phyloP scores from a whole-genome alignment of 208 protist species.

The Histomonas meleagridis region DNA sequence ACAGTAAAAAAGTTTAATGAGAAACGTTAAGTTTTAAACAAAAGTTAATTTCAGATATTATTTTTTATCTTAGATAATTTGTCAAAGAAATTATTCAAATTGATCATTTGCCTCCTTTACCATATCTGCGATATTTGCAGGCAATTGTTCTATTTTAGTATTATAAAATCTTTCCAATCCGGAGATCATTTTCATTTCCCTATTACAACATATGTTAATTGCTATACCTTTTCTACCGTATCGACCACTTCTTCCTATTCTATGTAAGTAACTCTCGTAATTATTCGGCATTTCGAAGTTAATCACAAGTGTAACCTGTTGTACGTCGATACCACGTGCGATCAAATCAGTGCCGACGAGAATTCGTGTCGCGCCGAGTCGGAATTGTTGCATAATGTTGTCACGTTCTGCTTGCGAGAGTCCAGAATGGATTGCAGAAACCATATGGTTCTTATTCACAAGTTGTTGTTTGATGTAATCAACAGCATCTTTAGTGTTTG shows the following conservation, averaged over 20 bases:
- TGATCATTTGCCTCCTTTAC: neutral
- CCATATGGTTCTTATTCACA: slow-evolving; percentile 69
- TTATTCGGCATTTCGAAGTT: slow-evolving; percentile 89
- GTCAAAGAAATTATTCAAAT: neutral
- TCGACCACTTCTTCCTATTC: slow-evolving; percentile 82
- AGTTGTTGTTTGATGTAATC: slow-evolving; percentile 83
- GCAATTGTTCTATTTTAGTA: slow-evolving; percentile 83
- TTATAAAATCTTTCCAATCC: slow-evolving; percentile 89
- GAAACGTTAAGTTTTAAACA: too few species aligned
- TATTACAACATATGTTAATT: slow-evolving; percentile 87
- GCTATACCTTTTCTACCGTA: slow-evolving; percentile 90
- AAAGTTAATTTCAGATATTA: too few species aligned
- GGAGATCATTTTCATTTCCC: slow-evolving; percentile 69
- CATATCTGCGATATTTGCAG: slow-evolving; percentile 54
- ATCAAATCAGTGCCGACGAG: slow-evolving; percentile 92
- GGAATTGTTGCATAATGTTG: slow-evolving; percentile 92
- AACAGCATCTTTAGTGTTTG: slow-evolving; percentile 74
- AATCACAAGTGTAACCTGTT: slow-evolving; percentile 83
- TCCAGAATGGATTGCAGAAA: slow-evolving; percentile 88
- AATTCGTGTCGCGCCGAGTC: slow-evolving; percentile 76
- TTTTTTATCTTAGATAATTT: neutral
- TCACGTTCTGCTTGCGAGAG: slow-evolving; percentile 89
- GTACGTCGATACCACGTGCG: slow-evolving; percentile 72
- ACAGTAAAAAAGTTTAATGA: too few species aligned
- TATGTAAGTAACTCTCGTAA: slow-evolving; percentile 65